Evolutionary conservation across 768 basidiomycete genomes (phyloP).

Genomic region (Mycena alexandri): DNA sequence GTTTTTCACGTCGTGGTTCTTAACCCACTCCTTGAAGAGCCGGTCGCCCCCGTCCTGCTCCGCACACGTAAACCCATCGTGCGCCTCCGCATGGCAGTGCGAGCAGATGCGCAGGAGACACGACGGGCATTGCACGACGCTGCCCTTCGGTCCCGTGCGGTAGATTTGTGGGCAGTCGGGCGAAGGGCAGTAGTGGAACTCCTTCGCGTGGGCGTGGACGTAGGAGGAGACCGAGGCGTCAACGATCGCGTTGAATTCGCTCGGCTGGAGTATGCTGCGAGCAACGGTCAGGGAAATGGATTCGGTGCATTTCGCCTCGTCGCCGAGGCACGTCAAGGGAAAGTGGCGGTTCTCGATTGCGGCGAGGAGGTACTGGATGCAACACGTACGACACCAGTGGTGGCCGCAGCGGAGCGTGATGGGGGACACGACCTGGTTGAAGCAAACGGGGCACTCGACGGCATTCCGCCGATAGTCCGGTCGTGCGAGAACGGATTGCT

Average conservation of each 20-base stretch:
- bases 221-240: constrained; percentile 73
- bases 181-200: constrained; percentile 83
- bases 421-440: constrained; percentile 66
- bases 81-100: constrained; percentile 65
- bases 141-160: constrained; percentile 60
- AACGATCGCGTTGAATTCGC: constrained; percentile 67
- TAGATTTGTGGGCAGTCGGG: constrained; percentile 85
- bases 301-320: constrained; percentile 68
- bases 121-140: constrained; percentile 66
- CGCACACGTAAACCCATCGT: constrained; percentile 77
- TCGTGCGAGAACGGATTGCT: constrained; percentile 41
- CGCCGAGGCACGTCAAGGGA: constrained; percentile 80
- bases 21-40: constrained; percentile 75
- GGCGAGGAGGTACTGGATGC: constrained; percentile 69
- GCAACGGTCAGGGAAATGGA: constrained; percentile 69
- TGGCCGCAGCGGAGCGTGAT: constrained; percentile 74
- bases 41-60: constrained; percentile 68
- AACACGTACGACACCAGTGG: constrained; percentile 73
- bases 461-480: constrained; percentile 33
- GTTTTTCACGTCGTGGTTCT: constrained; percentile 73
- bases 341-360: constrained; percentile 70
- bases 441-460: constrained; percentile 76
- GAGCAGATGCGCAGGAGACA: constrained; percentile 70
- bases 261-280: constrained; percentile 60
- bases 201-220: constrained; percentile 68